phyloP scores from a whole-genome alignment of 768 basidiomycete genomes.

The Amanita rubescens region DNA sequence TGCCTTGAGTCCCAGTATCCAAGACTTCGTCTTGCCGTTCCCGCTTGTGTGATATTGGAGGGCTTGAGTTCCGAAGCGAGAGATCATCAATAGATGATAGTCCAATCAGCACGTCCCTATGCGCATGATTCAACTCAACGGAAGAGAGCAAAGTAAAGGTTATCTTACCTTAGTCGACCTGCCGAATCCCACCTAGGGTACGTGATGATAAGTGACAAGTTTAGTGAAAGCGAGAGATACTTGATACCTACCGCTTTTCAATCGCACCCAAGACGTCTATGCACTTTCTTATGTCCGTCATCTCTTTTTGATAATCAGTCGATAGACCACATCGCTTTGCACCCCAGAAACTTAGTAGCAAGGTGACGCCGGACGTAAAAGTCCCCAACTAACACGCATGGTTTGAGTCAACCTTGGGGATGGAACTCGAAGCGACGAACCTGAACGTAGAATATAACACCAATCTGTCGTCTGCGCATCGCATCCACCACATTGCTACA shows the following conservation, averaged over 20 bases:
- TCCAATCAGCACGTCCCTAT: neutral
- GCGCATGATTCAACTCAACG: neutral
- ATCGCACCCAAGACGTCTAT: neutral
- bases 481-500: conserved; percentile 70
- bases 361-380: neutral
- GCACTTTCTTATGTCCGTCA: neutral
- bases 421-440: neutral
- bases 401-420: neutral
- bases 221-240: neutral
- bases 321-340: neutral
- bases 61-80: conserved; percentile 51
- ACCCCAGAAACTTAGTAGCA: neutral
- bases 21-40: conserved; percentile 46
- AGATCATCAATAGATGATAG: conserved; percentile 50
- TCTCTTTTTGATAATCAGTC: neutral
- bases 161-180: neutral
- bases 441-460: conserved; percentile 6
- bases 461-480: conserved; percentile 28
- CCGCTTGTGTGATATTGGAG: conserved; percentile 46
- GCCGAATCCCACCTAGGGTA: neutral
- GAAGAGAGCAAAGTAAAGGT: neutral
- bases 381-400: neutral
- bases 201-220: neutral
- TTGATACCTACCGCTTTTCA: neutral
- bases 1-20: conserved; percentile 2